Evolutionary conservation across 495 filamentous ascomycete species (phyloP).

Genomic region (Podospora anserina): DNA sequence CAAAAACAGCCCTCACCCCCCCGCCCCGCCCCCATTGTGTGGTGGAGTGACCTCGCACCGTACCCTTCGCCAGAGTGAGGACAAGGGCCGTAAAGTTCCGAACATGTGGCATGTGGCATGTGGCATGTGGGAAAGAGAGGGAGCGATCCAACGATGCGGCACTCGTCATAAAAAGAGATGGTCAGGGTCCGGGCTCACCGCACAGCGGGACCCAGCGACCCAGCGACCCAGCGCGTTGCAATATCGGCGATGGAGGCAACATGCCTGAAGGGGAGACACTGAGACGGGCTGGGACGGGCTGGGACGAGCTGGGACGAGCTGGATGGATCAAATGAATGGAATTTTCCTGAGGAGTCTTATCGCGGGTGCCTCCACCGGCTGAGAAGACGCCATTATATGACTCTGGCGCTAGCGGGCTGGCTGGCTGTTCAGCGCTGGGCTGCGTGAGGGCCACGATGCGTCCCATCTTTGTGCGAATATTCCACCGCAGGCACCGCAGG

Average conservation of each 20-base stretch:
- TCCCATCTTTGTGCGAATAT: neutral
- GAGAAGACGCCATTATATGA: constrained; percentile 3
- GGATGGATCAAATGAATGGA: neutral
- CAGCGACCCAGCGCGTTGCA: neutral
- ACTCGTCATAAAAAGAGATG: neutral
- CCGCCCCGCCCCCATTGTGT: neutral
- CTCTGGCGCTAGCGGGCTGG: neutral
- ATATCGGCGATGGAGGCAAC: neutral
- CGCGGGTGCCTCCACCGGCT: constrained; percentile 7
- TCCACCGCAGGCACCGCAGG: too few species aligned
- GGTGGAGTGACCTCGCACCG: neutral
- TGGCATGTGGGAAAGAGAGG: neutral
- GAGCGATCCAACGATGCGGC: neutral
- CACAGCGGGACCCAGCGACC: neutral
- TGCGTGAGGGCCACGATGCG: constrained; percentile 3
- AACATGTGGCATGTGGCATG: neutral
- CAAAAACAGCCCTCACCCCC: neutral
- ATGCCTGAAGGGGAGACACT: neutral
- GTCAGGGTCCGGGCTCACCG: neutral
- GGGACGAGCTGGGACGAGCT: neutral
- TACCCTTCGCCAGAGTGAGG: neutral
- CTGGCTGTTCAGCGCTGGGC: neutral
- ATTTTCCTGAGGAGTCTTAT: neutral
- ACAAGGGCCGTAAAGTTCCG: constrained; percentile 6
- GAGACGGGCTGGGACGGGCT: neutral